These are phyloP conservation scores for Claviceps sp. DNA, from an alignment of 2,329 filamentous ascomycete species.

Conservation along the genomic window DNA sequence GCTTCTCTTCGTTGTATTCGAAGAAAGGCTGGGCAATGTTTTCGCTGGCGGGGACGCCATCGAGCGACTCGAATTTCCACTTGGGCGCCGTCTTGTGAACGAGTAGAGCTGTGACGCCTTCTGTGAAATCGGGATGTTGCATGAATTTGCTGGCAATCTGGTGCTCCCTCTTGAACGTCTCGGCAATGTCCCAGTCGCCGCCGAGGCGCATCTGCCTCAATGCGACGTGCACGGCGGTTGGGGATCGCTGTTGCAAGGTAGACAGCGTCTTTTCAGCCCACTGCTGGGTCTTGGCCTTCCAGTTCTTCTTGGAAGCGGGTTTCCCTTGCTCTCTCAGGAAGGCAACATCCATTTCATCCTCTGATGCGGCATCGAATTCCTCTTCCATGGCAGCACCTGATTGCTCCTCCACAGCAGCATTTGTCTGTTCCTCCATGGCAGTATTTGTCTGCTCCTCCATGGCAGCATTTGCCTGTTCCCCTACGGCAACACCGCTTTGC, in stretches of 20 bases:
- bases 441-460: no score
- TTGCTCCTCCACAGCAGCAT: no score
- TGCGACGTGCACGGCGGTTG: conserved; percentile 74
- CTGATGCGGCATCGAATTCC: no score
- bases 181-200: conserved; percentile 60
- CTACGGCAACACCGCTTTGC: no score
- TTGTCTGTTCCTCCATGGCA: no score
- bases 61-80: conserved; percentile 65
- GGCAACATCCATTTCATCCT: no score
- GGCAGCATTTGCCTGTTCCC: no score
- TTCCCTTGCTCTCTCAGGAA: no score
- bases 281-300: conserved; percentile 35
- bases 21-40: conserved; percentile 58
- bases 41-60: conserved; percentile 45
- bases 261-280: conserved; percentile 72
- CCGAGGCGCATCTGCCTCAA: conserved; percentile 72
- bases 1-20: conserved; percentile 26
- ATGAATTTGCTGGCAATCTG: conserved; percentile 80
- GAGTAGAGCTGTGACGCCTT: conserved; percentile 76
- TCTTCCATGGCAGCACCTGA: no score
- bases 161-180: conserved; percentile 79
- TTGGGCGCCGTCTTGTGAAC: conserved; percentile 55
- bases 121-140: conserved; percentile 78
- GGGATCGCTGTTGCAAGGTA: conserved; percentile 66
- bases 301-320: no score